phyloP scores from a whole-genome alignment of 305 asterid species.

The Plantago rigida region DNA sequence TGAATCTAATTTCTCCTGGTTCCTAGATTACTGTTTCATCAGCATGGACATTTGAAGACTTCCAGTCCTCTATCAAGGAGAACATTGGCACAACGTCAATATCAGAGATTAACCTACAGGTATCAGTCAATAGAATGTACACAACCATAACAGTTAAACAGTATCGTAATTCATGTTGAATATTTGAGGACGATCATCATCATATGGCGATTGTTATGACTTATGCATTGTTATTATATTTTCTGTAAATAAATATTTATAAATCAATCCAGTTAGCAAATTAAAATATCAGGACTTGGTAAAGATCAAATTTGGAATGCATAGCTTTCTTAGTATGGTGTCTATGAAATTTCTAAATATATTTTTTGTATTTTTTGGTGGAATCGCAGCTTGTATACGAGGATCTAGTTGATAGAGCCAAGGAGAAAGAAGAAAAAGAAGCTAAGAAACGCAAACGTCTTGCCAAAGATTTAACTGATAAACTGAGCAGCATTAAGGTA shows the following conservation, averaged over 20 bases:
- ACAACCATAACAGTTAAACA: too few relatives aligned
- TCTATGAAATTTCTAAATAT: background rate
- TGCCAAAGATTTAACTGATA: conserved; percentile 70
- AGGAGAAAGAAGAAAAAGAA: conserved; percentile 94
- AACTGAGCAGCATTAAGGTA: conserved; percentile 64
- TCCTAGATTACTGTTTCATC: conserved; percentile 54
- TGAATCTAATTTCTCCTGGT: conserved; percentile 21
- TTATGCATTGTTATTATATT: background rate
- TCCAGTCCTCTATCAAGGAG: conserved; percentile 48
- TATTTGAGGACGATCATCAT: background rate
- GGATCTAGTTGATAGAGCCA: conserved; percentile 85
- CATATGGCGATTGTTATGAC: background rate
- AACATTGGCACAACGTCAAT: conserved; percentile 34
- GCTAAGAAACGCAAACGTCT: conserved; percentile 77
- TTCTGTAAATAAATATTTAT: background rate
- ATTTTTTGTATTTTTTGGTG: conserved; percentile 17
- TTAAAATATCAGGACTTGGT: too few relatives aligned
- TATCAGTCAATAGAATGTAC: conserved; percentile 18
- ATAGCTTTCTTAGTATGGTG: background rate
- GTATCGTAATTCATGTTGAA: background rate
- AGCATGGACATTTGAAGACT: conserved; percentile 64
- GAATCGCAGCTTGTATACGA: conserved; percentile 65
- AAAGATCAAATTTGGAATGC: background rate
- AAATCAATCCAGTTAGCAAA: background rate
- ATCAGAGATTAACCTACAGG: conserved; percentile 71